Conservation (phyloP, 352 stramenopile species). For the Phytophthora quininea region DNA sequence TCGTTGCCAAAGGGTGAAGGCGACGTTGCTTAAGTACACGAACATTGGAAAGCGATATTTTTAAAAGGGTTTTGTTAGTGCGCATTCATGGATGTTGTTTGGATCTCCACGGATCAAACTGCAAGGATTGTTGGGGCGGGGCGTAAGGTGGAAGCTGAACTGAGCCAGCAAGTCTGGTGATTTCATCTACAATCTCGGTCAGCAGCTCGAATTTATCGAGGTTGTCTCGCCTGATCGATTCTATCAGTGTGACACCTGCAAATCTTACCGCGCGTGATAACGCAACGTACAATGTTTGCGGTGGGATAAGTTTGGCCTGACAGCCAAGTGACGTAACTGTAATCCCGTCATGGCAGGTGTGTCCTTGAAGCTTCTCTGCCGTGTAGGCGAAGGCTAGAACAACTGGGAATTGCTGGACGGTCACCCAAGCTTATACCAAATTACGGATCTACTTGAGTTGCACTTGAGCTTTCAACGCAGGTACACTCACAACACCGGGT, state of each 20-base stretch:
- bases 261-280: constrained; percentile 9
- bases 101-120: no score
- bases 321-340: background rate
- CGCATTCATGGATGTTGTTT: no score
- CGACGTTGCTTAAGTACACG: no score
- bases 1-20: no score
- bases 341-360: constrained; percentile 11
- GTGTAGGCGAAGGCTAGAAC: background rate
- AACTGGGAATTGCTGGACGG: background rate
- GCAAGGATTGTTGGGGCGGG: no score
- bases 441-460: background rate
- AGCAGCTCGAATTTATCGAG: background rate
- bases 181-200: background rate
- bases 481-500: background rate
- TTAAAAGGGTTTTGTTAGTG: no score
- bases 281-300: constrained; percentile 5
- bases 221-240: constrained; percentile 3
- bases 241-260: background rate
- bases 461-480: background rate
- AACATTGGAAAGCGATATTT: no score
- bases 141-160: no score
- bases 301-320: background rate
- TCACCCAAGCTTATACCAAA: background rate
- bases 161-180: background rate
- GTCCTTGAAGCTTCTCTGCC: constrained; percentile 17